These are phyloP conservation scores for Coemansia aciculifera DNA, from an alignment of 192 early-diverging fungal species.

Conservation along the genomic window DNA sequence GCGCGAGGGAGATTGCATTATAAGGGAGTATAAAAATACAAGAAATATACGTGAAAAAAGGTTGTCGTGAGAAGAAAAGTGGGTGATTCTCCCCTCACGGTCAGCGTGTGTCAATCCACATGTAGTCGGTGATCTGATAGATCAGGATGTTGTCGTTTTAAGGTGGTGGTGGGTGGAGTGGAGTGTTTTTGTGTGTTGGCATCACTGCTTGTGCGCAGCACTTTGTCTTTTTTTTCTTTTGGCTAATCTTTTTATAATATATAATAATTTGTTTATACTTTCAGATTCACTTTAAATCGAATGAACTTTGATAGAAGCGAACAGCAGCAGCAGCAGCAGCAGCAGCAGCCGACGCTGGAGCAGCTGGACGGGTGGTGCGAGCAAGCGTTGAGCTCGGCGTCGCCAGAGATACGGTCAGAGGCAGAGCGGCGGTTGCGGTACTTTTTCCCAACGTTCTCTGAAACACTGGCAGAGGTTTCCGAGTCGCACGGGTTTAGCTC, in stretches of 20 bases:
- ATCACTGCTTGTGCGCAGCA: background rate
- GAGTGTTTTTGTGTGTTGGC: background rate
- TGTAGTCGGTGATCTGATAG: background rate
- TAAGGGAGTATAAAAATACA: background rate
- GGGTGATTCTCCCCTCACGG: background rate
- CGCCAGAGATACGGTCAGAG: constrained; percentile 60
- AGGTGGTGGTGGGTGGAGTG: too few relatives aligned
- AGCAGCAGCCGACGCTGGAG: constrained; percentile 50
- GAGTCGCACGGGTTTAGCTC: constrained; percentile 40
- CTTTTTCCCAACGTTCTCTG: constrained; percentile 83
- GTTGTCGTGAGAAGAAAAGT: background rate
- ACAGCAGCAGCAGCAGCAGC: constrained; percentile 10
- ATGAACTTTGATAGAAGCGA: constrained; percentile 16
- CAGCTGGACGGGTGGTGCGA: constrained; percentile 60
- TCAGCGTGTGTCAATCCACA: too few relatives aligned
- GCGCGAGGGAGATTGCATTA: background rate
- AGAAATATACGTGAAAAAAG: background rate
- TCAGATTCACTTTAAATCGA: background rate
- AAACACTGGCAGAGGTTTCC: constrained; percentile 46
- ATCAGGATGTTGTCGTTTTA: background rate
- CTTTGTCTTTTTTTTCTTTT: background rate
- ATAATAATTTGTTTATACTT: background rate
- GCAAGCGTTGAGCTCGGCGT: constrained; percentile 65
- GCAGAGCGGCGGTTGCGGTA: constrained; percentile 73
- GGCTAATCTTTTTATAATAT: background rate